Evolutionary conservation across 768 basidiomycete species (phyloP), one percentile per base, ranked within the genome.

Genomic region (Leccinum subtestaceum): DNA sequence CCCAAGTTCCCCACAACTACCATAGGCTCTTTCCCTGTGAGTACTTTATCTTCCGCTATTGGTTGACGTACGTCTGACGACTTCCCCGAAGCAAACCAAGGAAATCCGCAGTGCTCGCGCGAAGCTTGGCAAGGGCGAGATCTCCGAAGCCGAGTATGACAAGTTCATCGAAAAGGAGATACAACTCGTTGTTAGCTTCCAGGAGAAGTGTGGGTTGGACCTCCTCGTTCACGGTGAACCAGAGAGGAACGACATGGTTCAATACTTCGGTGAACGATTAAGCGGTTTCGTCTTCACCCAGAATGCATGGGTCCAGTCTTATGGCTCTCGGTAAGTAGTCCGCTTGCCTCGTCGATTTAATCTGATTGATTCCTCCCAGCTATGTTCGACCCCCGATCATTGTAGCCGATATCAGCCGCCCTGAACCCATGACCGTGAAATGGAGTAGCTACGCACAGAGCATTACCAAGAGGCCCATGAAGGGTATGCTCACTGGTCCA

Each of bases 221-320:
- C 84, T 99, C 59, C 84, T 98, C 67, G 97, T 99, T 61, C 97
- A 99, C 76, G 97, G 97, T 70, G 97, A 99, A 77, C 91, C 96
- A 55, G 96, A 99, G 81, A 87, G 96, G 70, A 98, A 98, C 75
- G 96, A 98, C 84, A 98, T 98, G 96, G 95, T 97, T 63, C 95
- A 98, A 80, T 99, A 99, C 86, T 99, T 98, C 67, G 97, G 97
- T 65, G 97, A 99, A 77, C 91, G 87, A 72, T 82, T 99, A 63
- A 79, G 84, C 53, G 97, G 97, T 65, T 98, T 99, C 72, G 92
- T 91, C 75, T 99, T 99, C 80, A 98, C 97, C 62, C 93, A 96
- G 78, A 94, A 97, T 66, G 97, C 85, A 53, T 99, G 97, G 97
- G 97, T 99, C 38, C 97, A 99, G 80, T 95, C 93, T 75, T 99